Evolutionary conservation across 2,329 filamentous ascomycete genomes (phyloP), one percentile per base, ranked within the genome.

Genomic region (Calonectria pauciramosa): DNA sequence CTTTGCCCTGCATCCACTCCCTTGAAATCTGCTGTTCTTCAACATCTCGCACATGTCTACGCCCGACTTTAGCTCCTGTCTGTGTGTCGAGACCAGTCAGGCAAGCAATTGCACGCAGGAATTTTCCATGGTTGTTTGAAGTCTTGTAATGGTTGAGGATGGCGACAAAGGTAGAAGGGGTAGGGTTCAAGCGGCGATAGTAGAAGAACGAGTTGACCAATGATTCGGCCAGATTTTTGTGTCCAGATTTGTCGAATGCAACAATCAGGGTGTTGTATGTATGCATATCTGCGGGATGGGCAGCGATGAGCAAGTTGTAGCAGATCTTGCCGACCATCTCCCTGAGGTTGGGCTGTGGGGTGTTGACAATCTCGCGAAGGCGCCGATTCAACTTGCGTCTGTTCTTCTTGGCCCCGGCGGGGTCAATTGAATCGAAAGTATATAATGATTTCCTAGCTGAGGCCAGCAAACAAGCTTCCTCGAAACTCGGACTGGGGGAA

Each of bases 221-320:
- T n/a, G 86, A 79, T 47, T 91, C 86, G 5, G 90, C 88, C 23
- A 93, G 84, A 47, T 86, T 84, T 70, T 88, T 86, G 68, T 89
- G 85, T 34, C 88, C 86, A 7, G 89, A 82, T 38, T 87, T 86
- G 68, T 90, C 88, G 66, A 96, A 92, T n/a, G 91, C 90, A n/a
- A 90, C 83, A 3, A 96, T 89, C 32, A 97, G 87, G 16, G 89
- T 89, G 80, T 96, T 96, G 85, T 93, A 95, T 4, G 93, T 95
- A 76, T 92, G 88, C 44, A 94, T 89, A 75, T 91, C 91, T 0
- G 94, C 93, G 0, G 92, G 90, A 23, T 90, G 86, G 2, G 88
- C 83, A 3, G 91, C 92, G 4, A 91, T 86, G 20, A 95, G 87
- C 4, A 97, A 85, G 80, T 95, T 95, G 83, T 93, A 93, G 83